A percentile compares a stretch with the other conserved stretches of the same genome.
Conservation (phyloP, 2,329 filamentous ascomycete species). For the Aspergillaceae sp. region DNA sequence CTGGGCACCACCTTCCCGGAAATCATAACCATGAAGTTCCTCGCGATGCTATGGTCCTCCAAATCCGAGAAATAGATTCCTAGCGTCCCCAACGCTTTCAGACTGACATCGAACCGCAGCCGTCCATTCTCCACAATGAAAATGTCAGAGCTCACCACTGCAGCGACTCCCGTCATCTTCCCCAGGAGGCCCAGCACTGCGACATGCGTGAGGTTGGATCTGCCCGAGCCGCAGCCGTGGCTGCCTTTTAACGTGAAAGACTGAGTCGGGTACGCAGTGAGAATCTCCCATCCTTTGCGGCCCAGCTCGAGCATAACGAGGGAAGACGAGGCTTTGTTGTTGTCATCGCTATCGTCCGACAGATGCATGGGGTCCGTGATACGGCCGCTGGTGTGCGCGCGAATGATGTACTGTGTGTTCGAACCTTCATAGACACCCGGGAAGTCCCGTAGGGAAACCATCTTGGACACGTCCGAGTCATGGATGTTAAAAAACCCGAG, state of each 20-base stretch:
- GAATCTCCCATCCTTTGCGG: conserved; percentile 66
- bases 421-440: conserved; percentile 53
- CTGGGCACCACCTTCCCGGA: conserved; percentile 61
- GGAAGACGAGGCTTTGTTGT: conserved; percentile 11
- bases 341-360: conserved; percentile 13
- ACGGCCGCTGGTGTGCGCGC: conserved; percentile 59
- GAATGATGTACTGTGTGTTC: conserved; percentile 57
- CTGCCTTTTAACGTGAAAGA: conserved; percentile 39
- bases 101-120: conserved; percentile 55
- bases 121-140: conserved; percentile 51
- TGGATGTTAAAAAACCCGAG: conserved; percentile 80
- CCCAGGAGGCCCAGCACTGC: conserved; percentile 69
- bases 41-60: conserved; percentile 49
- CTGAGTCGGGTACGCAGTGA: conserved; percentile 62
- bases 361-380: conserved; percentile 40
- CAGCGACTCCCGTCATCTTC: conserved; percentile 85
- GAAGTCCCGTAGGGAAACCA: conserved; percentile 64
- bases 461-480: conserved; percentile 52
- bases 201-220: conserved; percentile 39
- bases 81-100: conserved; percentile 68
- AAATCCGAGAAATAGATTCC: conserved; percentile 71
- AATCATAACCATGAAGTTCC: conserved; percentile 66
- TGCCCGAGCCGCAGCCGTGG: conserved; percentile 21
- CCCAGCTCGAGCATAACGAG: conserved; percentile 57
- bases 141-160: conserved; percentile 57